A percentile compares a stretch with the other conserved stretches of the same genome.
phyloP scores from a whole-genome alignment of 768 basidiomycete species.

The Hortiboletus campestris region DNA sequence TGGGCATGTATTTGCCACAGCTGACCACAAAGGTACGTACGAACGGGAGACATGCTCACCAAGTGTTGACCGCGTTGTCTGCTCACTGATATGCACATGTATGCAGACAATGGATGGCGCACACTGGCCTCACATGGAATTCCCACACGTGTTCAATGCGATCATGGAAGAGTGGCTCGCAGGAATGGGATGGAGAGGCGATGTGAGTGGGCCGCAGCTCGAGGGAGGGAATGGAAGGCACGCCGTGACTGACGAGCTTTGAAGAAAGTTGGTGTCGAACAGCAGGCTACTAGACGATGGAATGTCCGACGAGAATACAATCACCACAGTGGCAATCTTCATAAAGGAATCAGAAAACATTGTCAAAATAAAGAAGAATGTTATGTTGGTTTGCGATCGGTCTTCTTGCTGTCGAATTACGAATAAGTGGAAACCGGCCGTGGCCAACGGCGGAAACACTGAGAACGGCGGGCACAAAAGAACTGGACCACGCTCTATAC shows the following conservation, averaged over 20 bases:
- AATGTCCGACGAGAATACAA: no score
- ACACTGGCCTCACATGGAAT: constrained; percentile 71
- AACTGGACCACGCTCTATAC: no score
- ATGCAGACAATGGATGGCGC: constrained; percentile 49
- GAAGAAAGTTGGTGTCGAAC: not conserved
- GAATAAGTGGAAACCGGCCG: no score
- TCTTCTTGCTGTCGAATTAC: no score
- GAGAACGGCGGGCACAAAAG: no score
- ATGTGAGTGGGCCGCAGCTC: not conserved
- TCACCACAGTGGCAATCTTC: no score
- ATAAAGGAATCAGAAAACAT: no score
- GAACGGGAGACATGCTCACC: not conserved
- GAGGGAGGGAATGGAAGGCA: not conserved
- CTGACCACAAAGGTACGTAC: constrained; percentile 34
- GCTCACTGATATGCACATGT: constrained; percentile 36
- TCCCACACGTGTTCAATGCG: constrained; percentile 50
- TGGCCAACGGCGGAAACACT: no score
- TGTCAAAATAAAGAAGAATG: no score
- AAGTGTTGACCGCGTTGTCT: constrained; percentile 19
- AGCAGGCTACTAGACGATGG: no score
- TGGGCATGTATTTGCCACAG: constrained; percentile 33
- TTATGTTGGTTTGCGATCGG: no score
- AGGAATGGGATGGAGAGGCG: not conserved
- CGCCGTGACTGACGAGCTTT: constrained; percentile 16
- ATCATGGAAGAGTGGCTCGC: constrained; percentile 54